phyloP scores from a whole-genome alignment of 2,329 filamentous ascomycete genomes.

The Graphilbum ipis-grandicollis region DNA sequence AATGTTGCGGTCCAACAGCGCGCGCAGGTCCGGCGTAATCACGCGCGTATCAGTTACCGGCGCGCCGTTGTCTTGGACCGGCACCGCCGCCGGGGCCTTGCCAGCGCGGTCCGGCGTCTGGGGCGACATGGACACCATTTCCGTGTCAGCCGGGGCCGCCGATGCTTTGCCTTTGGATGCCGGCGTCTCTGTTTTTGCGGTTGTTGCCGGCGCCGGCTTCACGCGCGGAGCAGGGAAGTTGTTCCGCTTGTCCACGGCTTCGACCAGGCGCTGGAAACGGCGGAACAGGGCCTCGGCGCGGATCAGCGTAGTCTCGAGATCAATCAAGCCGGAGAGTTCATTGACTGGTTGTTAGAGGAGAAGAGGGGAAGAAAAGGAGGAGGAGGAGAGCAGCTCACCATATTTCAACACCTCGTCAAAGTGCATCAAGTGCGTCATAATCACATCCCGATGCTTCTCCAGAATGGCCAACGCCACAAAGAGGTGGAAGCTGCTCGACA shows the following conservation, averaged over 20 bases:
- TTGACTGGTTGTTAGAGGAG: constrained; percentile 46
- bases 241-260: constrained; percentile 80
- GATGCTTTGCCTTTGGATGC: background rate
- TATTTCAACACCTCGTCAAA: constrained; percentile 98
- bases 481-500: constrained; percentile 79
- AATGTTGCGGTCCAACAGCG: constrained; percentile 30
- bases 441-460: constrained; percentile 90
- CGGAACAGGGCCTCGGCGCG: constrained; percentile 79
- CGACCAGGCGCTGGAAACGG: constrained; percentile 73
- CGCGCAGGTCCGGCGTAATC: constrained; percentile 39
- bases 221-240: constrained; percentile 53
- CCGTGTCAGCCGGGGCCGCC: background rate
- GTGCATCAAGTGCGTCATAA: constrained; percentile 82
- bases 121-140: constrained; percentile 4
- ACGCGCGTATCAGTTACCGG: constrained; percentile 20
- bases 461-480: constrained; percentile 88
- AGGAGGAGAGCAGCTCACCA: constrained; percentile 34
- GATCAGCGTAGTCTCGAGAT: constrained; percentile 70
- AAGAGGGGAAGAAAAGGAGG: constrained; percentile 6
- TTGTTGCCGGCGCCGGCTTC: constrained; percentile 4
- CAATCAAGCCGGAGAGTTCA: constrained; percentile 84
- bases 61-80: no score
- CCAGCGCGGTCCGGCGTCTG: constrained; percentile 1
- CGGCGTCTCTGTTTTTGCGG: background rate
- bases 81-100: constrained; percentile 6